Percentiles rank a stretch among this genome's conserved stretches.
phyloP scores from a whole-genome alignment of 2,329 filamentous ascomycete genomes.

The Fusarium sp. region DNA sequence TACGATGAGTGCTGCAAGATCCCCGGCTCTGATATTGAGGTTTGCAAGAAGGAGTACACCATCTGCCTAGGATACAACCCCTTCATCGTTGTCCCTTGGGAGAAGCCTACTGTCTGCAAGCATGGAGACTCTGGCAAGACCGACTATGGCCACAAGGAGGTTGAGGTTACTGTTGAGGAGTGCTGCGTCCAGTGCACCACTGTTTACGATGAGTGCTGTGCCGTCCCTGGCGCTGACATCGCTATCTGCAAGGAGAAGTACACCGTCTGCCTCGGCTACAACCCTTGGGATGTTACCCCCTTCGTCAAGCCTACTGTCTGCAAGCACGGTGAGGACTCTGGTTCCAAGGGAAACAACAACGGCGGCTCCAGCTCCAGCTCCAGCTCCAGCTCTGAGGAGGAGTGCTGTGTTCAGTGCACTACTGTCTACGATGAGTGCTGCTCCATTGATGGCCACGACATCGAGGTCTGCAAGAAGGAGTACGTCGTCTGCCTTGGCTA shows the following conservation, averaged over 20 bases:
- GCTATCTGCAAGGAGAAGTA: conserved; percentile 15
- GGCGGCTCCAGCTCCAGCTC: neutral
- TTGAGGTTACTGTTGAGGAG: conserved; percentile 8
- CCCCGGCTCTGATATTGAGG: neutral
- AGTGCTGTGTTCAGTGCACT: conserved; percentile 27
- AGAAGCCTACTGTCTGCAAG: conserved; percentile 16
- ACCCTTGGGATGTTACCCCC: conserved; percentile 7
- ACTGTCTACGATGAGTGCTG: conserved; percentile 27
- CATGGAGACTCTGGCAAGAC: neutral
- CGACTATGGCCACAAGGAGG: neutral
- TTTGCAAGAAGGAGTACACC: conserved; percentile 19
- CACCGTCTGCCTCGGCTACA: conserved; percentile 25
- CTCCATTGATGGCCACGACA: conserved; percentile 3
- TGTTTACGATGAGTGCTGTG: conserved; percentile 21
- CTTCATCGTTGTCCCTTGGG: conserved; percentile 1
- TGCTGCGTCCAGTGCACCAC: conserved; percentile 25
- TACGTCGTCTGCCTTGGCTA: conserved; percentile 26
- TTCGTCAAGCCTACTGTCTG: conserved; percentile 19
- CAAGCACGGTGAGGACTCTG: conserved; percentile 6
- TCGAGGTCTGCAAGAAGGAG: conserved; percentile 19
- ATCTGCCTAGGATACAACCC: conserved; percentile 27
- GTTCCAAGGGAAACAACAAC: neutral
- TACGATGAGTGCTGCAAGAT: conserved; percentile 19
- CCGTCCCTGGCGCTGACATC: neutral
- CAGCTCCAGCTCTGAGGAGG: conserved; percentile 13